Percentiles rank a stretch among this genome's conserved stretches.
These are phyloP conservation scores for Exophiala sp. DNA, from an alignment of 2,329 filamentous ascomycete species.

Conservation along the genomic window DNA sequence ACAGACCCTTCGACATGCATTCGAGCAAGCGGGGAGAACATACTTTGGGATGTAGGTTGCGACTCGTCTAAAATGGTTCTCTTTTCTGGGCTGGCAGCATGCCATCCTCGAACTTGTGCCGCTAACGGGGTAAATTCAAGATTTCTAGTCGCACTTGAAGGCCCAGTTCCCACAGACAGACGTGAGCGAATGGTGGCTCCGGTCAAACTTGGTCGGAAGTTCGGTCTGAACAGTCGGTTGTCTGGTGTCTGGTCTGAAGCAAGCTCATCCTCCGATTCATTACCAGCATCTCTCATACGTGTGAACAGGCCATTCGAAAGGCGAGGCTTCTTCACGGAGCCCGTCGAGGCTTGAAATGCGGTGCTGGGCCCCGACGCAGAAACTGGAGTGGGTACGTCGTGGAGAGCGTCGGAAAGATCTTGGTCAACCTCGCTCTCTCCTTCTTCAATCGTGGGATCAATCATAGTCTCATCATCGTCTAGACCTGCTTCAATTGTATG, in stretches of 20 bases:
- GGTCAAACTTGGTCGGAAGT: slow-evolving; percentile 17
- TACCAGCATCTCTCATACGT: slow-evolving; percentile 11
- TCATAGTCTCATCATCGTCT: slow-evolving; percentile 16
- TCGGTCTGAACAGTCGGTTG: slow-evolving; percentile 11
- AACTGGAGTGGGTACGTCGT: neutral
- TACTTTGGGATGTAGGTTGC: slow-evolving; percentile 18
- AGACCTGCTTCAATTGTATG: neutral
- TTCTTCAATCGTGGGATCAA: slow-evolving; percentile 22
- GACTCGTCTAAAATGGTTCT: slow-evolving; percentile 27
- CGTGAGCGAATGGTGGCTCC: slow-evolving; percentile 15
- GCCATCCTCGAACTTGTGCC: slow-evolving; percentile 58
- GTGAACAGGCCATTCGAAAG: slow-evolving; percentile 14
- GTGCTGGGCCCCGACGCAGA: neutral
- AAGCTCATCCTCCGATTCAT: slow-evolving; percentile 31
- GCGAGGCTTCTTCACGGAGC: slow-evolving; percentile 8
- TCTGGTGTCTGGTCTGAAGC: slow-evolving; percentile 27
- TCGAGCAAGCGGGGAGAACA: slow-evolving; percentile 24
- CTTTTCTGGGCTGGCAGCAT: slow-evolving; percentile 50
- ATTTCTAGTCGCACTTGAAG: slow-evolving; percentile 20
- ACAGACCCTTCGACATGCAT: slow-evolving; percentile 25
- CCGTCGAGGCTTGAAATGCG: neutral
- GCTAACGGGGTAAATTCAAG: slow-evolving; percentile 61
- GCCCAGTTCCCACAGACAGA: slow-evolving; percentile 20
- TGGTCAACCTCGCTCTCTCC: slow-evolving; percentile 15
- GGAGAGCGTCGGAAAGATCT: neutral